Evolutionary conservation across 371 early-diverging fungal genomes (phyloP), one percentile per base, ranked within the genome.

Genomic region (Syncephalis fuscata): DNA sequence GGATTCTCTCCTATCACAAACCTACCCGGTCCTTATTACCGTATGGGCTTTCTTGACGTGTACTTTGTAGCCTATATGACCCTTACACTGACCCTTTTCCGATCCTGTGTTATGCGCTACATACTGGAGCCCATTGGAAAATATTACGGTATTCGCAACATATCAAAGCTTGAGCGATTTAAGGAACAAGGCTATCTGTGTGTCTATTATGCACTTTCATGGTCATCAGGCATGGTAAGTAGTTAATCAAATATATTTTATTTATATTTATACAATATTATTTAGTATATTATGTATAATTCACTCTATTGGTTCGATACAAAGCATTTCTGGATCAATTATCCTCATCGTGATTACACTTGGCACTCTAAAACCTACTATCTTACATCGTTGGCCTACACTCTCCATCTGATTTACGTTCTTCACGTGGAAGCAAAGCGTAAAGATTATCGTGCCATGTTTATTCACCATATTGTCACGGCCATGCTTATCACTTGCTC

Each of bases 401-500:
- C 85, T 84, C 44, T 85, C 16, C 82, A 82, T 42, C 82, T 80
- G 53, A 49, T 82, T 36, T 71, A 76, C 49, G 74, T 76, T 1
- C 61, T 86, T 15, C 71, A 78, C 44, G 66, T 82, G 32, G 88
- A 90, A 52, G 76, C 81, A 47, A 73, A 73, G 26, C 71, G 85
- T 55, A 85, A 80, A 52, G 90, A 90, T 58, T 82, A 80, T 50
- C 24, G 60, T 37, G 78, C 78, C 49, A 82, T 86, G 80, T 52
- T 82, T 19, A 56, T 70, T 16, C 90, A 90, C 63, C 90, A 90
- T 48, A 57, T 81, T 22, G 74, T 85, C 42, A 86, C 90, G 21
- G 71, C 73, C 42, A 57, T 67, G 8, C 57, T 90, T 38, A 63
- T 90, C 11, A 61, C 68, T 1, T 59, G 67, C 17, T 81, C 84